A percentile compares a stretch with the other conserved stretches of the same genome.
Evolutionary conservation across 345 rosid genomes (phyloP).

Genomic region (Camelina hispida): DNA sequence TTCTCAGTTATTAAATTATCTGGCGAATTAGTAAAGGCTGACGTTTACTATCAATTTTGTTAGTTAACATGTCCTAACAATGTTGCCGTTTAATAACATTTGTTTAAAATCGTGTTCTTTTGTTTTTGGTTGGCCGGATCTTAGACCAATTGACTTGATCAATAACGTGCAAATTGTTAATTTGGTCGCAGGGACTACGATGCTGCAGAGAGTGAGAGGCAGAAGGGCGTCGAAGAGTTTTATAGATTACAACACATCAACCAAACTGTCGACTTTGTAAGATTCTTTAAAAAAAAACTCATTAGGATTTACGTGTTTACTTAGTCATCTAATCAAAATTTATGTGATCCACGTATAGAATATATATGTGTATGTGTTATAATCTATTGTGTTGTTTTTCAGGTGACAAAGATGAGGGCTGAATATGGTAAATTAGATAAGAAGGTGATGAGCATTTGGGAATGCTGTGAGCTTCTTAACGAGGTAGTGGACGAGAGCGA

Average conservation of each 20-base stretch:
- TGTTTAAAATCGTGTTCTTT: not conserved
- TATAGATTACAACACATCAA: slow-evolving; percentile 63
- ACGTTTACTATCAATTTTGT: too few relatives aligned
- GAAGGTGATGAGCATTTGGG: slow-evolving; percentile 64
- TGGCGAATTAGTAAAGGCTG: too few relatives aligned
- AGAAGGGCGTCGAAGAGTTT: slow-evolving; percentile 60
- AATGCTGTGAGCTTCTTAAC: slow-evolving; percentile 64
- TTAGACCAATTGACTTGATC: slow-evolving; percentile 8
- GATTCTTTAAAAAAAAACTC: slow-evolving; percentile 12
- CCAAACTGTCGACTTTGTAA: slow-evolving; percentile 69
- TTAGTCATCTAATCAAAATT: not conserved
- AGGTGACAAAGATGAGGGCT: slow-evolving; percentile 59
- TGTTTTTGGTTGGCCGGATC: not conserved
- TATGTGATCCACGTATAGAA: not conserved
- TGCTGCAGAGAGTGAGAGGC: slow-evolving; percentile 52
- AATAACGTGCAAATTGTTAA: not conserved
- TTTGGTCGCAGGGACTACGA: slow-evolving; percentile 52
- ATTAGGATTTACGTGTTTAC: not conserved
- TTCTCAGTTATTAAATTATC: too few relatives aligned
- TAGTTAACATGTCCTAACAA: too few relatives aligned
- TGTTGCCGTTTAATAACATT: too few relatives aligned
- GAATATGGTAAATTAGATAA: slow-evolving; percentile 55
- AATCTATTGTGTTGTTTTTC: not conserved
- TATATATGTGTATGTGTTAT: not conserved
- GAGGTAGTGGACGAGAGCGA: slow-evolving; percentile 68